phyloP scores from a whole-genome alignment of 2,329 filamentous ascomycete species.

The Phyllosticta capitalensis region DNA sequence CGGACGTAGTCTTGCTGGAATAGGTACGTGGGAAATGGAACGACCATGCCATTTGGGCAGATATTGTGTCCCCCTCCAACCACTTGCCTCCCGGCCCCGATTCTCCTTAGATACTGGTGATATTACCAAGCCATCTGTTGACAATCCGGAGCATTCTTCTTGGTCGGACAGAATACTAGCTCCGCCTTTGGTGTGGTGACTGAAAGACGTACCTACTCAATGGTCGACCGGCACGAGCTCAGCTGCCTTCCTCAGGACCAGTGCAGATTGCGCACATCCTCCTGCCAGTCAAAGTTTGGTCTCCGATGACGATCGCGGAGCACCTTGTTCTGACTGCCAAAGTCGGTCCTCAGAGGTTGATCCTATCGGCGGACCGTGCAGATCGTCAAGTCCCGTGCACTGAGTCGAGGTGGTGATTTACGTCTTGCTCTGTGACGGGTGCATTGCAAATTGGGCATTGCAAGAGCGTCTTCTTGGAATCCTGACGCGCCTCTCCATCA shows the following conservation, averaged over 20 bases:
- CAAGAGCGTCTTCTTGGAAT: constrained; percentile 18
- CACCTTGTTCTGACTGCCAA: background rate
- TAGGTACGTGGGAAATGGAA: background rate
- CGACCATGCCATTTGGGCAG: background rate
- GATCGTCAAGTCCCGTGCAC: constrained; percentile 8
- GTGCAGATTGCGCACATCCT: background rate
- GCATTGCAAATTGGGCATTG: constrained; percentile 32
- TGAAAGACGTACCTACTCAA: background rate
- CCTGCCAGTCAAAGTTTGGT: background rate
- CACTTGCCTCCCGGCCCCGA: too few relatives aligned
- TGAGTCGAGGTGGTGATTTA: constrained; percentile 33
- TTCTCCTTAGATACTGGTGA: too few relatives aligned
- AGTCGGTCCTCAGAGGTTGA: background rate
- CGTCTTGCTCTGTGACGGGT: constrained; percentile 21
- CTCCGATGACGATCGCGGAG: background rate
- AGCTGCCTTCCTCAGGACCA: background rate
- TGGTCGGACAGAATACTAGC: background rate
- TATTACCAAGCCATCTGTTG: too few relatives aligned
- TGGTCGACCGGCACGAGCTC: background rate
- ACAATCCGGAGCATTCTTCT: too few relatives aligned
- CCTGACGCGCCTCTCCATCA: constrained; percentile 6
- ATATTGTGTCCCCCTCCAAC: background rate
- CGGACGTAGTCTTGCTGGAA: background rate
- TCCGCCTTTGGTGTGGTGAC: background rate
- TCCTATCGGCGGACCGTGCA: constrained; percentile 3